Percentiles rank a stretch among this genome's conserved stretches.
phyloP scores from a whole-genome alignment of 2,329 filamentous ascomycete genomes.

The Westerdykella ornata region DNA sequence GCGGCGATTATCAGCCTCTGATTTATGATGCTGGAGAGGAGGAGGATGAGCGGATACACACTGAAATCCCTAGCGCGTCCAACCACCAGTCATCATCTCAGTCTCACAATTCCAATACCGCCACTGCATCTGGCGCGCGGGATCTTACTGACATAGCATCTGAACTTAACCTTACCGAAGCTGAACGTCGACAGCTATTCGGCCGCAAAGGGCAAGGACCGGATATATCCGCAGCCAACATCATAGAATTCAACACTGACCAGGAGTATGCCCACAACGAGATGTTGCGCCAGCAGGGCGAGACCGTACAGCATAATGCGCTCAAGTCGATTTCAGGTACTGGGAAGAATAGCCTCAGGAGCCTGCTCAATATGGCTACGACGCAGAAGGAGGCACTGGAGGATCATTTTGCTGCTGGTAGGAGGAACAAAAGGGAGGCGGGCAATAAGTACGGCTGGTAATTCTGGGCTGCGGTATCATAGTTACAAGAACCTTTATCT shows the following conservation, averaged over 20 bases:
- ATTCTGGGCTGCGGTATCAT: not conserved
- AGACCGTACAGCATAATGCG: slow-evolving; percentile 68
- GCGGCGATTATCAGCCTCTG: slow-evolving; percentile 35
- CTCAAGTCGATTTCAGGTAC: slow-evolving; percentile 69
- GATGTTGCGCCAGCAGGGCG: slow-evolving; percentile 60
- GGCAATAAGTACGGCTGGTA: slow-evolving; percentile 79
- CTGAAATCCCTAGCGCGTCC: too few species aligned
- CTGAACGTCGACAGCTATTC: slow-evolving; percentile 76
- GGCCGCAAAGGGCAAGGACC: slow-evolving; percentile 55
- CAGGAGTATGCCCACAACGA: slow-evolving; percentile 83
- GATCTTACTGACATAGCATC: slow-evolving; percentile 65
- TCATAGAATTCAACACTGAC: slow-evolving; percentile 86
- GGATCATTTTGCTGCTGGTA: slow-evolving; percentile 81
- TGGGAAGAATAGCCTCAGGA: slow-evolving; percentile 82
- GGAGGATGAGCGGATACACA: slow-evolving; percentile 8
- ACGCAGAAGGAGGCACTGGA: slow-evolving; percentile 82
- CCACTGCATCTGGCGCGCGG: slow-evolving; percentile 31
- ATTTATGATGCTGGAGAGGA: slow-evolving; percentile 25
- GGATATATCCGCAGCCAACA: slow-evolving; percentile 50
- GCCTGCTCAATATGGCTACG: slow-evolving; percentile 76
- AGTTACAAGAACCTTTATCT: too few species aligned
- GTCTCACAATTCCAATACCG: not conserved
- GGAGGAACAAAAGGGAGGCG: slow-evolving; percentile 72
- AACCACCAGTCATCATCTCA: not conserved
- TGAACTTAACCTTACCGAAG: slow-evolving; percentile 70